Evolutionary conservation across 208 protist species (phyloP), one percentile per base, ranked within the genome.

Genomic region (Leptomonas seymouri): DNA sequence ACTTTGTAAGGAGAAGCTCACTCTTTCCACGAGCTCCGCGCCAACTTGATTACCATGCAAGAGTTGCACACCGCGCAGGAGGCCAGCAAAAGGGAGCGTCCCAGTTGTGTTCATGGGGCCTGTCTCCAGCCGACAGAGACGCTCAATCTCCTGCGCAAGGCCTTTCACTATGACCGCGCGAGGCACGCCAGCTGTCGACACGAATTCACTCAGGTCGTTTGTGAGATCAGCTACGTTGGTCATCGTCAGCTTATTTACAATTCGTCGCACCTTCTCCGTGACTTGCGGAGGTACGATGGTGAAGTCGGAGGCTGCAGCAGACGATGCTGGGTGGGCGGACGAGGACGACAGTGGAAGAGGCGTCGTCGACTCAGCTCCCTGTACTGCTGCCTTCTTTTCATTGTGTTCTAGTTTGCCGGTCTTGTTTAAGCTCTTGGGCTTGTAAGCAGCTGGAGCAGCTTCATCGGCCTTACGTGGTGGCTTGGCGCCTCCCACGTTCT

Each of bases 171-270:
- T 87, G 20, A 58, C 54, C 11, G 81, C 87, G 21, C 87, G 84
- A 15, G 89, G 76, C 5, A 81, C 83, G 6, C 78, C 82, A 0
- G 76, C 61, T n/a, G 34, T 46, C 31, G 28, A 57, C 65, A 79
- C 71, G 30, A 84, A 87, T 61, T 80, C 72, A 23, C 80, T 83
- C 15, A 90, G 34, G 28, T 93, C 90, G 12, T 71, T 53, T n/a
- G 86, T 85, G 55, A 93, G 78, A 28, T 79, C 80, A 0, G 84
- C 82, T n/a, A 93, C 86, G 68, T 95, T 95, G 3, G 68, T 50
- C 65, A 91, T 74, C 25, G 90, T 93, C 28, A 95, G 74, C 62
- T 91, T 93, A 59, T 95, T 95, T 9, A 90, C 70, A 14, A 82
- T 76, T 25, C 87, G 84, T 14, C 85, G 80, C 41, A 78, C 80